These are phyloP conservation scores for Nitzschia palea DNA, from an alignment of 108 stramenopile genomes.

Conservation along the genomic window DNA sequence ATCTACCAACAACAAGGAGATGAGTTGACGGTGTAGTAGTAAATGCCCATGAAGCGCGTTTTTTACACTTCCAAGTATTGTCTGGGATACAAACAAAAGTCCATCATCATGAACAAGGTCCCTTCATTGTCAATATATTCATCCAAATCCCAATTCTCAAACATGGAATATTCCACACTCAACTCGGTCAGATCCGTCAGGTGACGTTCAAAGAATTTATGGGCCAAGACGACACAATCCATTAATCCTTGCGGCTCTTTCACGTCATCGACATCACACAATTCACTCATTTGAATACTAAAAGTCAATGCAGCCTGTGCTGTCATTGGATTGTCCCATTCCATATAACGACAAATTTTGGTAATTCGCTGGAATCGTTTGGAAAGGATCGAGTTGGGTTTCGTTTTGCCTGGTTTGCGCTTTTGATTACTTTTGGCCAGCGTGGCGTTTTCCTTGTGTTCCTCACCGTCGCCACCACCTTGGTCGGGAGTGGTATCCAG, in stretches of 20 bases:
- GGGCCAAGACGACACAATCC: conserved; percentile 76
- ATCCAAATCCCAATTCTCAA: conserved; percentile 49
- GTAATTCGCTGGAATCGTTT: conserved; percentile 51
- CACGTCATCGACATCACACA: conserved; percentile 72
- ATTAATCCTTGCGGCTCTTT: conserved; percentile 56
- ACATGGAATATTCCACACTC: conserved; percentile 27
- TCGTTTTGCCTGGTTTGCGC: conserved; percentile 25
- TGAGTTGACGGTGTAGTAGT: too few relatives aligned
- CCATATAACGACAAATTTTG: conserved; percentile 58
- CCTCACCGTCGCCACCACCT: background rate
- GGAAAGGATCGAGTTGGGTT: conserved; percentile 37
- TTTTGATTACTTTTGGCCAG: conserved; percentile 1
- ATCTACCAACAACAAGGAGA: too few relatives aligned
- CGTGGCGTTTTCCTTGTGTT: conserved; percentile 12
- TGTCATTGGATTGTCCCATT: conserved; percentile 69
- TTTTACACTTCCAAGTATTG: conserved; percentile 2
- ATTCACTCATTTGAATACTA: conserved; percentile 57
- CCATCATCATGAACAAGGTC: conserved; percentile 73
- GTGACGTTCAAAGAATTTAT: conserved; percentile 72
- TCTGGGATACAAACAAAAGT: conserved; percentile 71
- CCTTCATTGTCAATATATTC: conserved; percentile 69
- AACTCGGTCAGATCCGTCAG: conserved; percentile 52
- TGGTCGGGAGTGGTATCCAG: conserved; percentile 11
- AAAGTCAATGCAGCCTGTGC: conserved; percentile 58
- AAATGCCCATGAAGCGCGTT: too few relatives aligned